Evolutionary conservation across 441 rosid genomes (phyloP).

Genomic region (Biscutella auriculata): DNA sequence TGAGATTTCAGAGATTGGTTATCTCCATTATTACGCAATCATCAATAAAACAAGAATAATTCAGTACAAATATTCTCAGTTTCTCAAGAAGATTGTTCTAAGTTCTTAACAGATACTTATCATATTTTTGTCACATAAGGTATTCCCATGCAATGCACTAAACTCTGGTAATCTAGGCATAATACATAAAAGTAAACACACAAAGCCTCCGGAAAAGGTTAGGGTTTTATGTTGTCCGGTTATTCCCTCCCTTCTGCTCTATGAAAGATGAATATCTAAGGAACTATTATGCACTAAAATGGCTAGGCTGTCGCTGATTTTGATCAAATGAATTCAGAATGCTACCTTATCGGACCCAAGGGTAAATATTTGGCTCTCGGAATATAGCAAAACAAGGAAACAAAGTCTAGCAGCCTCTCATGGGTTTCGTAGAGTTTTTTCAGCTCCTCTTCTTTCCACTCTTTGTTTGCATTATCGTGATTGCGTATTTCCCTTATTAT

Average conservation of each 20-base stretch:
- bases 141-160: constrained; percentile 6
- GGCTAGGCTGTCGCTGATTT: background rate
- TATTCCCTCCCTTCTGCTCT: background rate
- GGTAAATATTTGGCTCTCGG: constrained; percentile 98
- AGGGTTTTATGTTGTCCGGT: background rate
- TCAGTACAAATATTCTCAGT: too few relatives aligned
- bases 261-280: background rate
- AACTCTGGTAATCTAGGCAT: background rate
- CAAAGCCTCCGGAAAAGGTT: background rate
- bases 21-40: too few relatives aligned
- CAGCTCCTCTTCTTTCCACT: constrained; percentile 95
- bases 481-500: constrained; percentile 75
- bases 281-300: background rate
- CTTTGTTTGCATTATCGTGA: constrained; percentile 93
- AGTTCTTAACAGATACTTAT: too few relatives aligned
- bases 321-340: constrained; percentile 6
- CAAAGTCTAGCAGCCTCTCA: constrained; percentile 90
- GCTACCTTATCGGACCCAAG: constrained; percentile 88
- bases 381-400: constrained; percentile 86
- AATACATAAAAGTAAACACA: background rate
- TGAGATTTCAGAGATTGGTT: too few relatives aligned
- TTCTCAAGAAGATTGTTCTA: too few relatives aligned
- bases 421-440: constrained; percentile 90
- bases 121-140: background rate
- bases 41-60: too few relatives aligned